A percentile compares a stretch with the other conserved stretches of the same genome.
Conservation (phyloP, 2,329 filamentous ascomycete species). For the Stachybotrys elegans region DNA sequence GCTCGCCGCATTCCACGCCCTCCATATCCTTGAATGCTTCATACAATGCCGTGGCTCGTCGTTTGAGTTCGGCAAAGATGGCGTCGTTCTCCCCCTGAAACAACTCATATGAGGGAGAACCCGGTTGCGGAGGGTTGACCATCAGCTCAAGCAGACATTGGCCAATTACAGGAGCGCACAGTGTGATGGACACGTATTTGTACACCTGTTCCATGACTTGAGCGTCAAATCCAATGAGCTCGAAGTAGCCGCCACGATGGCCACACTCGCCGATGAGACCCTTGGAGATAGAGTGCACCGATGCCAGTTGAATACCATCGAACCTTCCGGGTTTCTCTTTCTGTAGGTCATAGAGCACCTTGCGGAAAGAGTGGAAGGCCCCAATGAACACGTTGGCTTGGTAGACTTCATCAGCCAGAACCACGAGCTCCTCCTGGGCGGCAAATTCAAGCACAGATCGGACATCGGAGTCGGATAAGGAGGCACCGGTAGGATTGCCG, state of each 20-base stretch:
- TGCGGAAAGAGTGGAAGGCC: conserved; percentile 84
- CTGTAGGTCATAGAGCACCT: conserved; percentile 51
- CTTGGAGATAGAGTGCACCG: conserved; percentile 88
- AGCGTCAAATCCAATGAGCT: conserved; percentile 80
- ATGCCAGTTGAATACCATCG: conserved; percentile 78
- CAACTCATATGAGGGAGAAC: conserved; percentile 73
- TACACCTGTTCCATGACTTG: conserved; percentile 87
- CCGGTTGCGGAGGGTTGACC: conserved; percentile 84
- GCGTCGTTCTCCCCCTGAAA: conserved; percentile 78
- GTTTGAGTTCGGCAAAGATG: conserved; percentile 70
- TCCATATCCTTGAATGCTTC: conserved; percentile 92
- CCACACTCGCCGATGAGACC: conserved; percentile 98
- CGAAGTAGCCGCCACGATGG: conserved; percentile 93
- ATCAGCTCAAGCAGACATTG: conserved; percentile 95
- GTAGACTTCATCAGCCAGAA: conserved; percentile 95
- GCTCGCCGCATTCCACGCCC: conserved; percentile 79
- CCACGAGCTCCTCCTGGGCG: conserved; percentile 72
- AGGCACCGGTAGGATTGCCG: conserved; percentile 90
- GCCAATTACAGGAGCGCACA: conserved; percentile 88
- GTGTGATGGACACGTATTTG: conserved; percentile 94
- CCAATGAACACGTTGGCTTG: conserved; percentile 95
- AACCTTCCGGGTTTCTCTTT: conserved; percentile 66
- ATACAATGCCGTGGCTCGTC: conserved; percentile 78
- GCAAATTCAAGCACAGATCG: conserved; percentile 77
- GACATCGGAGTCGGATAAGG: conserved; percentile 72